Evolutionary conservation across 2,329 filamentous ascomycete species (phyloP).

Genomic region (Neonectria magnoliae): DNA sequence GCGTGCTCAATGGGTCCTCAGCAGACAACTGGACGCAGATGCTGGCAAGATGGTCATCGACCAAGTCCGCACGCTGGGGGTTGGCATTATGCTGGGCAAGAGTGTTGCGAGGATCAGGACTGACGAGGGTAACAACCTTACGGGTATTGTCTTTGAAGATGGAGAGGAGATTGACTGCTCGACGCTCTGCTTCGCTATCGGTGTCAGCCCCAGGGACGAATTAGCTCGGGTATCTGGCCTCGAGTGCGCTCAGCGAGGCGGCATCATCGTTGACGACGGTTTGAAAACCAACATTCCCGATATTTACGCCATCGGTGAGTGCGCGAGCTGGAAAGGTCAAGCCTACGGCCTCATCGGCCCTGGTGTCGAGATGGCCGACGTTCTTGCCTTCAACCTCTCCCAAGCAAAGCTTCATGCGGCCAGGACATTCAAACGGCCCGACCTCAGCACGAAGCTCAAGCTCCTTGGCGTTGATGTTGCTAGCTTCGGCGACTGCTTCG

Average conservation of each 20-base stretch:
- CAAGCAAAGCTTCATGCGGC: constrained; percentile 78
- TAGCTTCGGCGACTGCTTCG: constrained; percentile 94
- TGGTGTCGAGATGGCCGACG: constrained; percentile 91
- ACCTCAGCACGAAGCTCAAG: constrained; percentile 92
- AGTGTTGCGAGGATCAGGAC: constrained; percentile 77
- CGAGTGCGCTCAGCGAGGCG: constrained; percentile 75
- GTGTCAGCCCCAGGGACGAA: constrained; percentile 83
- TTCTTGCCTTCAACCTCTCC: constrained; percentile 90
- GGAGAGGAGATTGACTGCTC: constrained; percentile 80
- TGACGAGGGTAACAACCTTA: constrained; percentile 73
- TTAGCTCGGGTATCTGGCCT: constrained; percentile 77
- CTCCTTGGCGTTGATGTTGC: constrained; percentile 90
- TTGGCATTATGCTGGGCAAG: constrained; percentile 83
- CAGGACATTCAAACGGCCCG: constrained; percentile 79
- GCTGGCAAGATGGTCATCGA: constrained; percentile 85
- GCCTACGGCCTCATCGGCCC: constrained; percentile 91
- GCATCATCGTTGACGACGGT: constrained; percentile 75
- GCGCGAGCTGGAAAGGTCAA: constrained; percentile 87
- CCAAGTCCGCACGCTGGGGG: constrained; percentile 79
- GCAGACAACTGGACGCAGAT: constrained; percentile 82
- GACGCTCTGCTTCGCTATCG: constrained; percentile 90
- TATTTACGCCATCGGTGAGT: constrained; percentile 91
- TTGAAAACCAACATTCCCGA: constrained; percentile 76
- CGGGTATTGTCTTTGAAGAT: constrained; percentile 82
- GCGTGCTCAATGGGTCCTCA: constrained; percentile 83